Percentiles rank a stretch among this genome's conserved stretches.
phyloP scores from a whole-genome alignment of 2,329 filamentous ascomycete genomes.

The Diaporthe vaccinii region DNA sequence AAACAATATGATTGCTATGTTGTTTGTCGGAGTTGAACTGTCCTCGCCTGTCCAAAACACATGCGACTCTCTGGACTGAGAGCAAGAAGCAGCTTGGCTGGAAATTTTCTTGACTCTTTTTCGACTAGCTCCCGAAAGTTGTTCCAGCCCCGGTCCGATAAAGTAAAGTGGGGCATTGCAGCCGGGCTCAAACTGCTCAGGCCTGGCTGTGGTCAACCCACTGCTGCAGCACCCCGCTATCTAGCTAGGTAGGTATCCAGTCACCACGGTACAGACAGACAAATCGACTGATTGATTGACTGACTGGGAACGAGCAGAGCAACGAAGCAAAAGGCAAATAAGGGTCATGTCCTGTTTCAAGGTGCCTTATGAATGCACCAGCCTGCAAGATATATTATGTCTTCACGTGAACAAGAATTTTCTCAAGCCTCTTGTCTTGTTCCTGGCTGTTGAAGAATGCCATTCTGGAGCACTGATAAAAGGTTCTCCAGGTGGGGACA shows the following conservation, averaged over 20 bases:
- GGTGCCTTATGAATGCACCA: background rate
- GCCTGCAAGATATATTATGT: background rate
- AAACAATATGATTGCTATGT: background rate
- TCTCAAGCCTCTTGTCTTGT: background rate
- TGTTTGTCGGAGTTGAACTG: background rate
- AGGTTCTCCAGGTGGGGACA: background rate
- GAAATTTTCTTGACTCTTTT: conserved; percentile 38
- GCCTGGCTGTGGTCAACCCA: background rate
- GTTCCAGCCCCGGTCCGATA: conserved; percentile 35
- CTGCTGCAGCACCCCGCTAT: background rate
- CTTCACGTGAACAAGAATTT: background rate
- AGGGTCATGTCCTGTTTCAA: background rate
- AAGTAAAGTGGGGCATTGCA: conserved; percentile 3
- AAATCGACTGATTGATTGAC: background rate
- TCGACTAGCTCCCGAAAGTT: conserved; percentile 38
- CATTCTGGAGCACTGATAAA: background rate
- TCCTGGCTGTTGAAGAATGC: background rate
- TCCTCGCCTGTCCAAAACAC: conserved; percentile 8
- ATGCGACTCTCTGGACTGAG: background rate
- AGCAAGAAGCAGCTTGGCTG: conserved; percentile 28
- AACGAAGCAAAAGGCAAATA: background rate
- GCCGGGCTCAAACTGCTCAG: background rate
- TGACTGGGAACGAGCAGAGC: background rate
- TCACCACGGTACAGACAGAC: background rate
- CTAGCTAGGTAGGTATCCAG: background rate